Conservation (phyloP, 768 basidiomycete species). For the Suillus bovinus region DNA sequence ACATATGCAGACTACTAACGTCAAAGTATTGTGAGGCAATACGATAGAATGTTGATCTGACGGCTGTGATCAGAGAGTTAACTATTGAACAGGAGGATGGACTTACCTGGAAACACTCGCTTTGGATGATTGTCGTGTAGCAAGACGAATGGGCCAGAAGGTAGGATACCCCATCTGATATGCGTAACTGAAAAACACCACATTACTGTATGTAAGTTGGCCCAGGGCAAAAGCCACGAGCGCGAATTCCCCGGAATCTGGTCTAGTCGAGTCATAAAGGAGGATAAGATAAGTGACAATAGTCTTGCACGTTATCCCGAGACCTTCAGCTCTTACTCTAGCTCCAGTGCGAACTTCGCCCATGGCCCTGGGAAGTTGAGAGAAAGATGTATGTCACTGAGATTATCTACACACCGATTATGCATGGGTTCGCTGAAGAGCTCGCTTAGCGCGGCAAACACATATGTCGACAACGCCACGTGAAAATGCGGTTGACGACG, state of each 20-base stretch:
- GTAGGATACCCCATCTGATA: conserved; percentile 36
- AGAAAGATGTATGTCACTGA: background rate
- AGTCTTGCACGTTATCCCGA: conserved; percentile 75
- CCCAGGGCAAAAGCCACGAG: conserved; percentile 86
- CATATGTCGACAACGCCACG: conserved; percentile 67
- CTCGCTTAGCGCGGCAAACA: conserved; percentile 72
- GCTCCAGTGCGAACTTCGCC: conserved; percentile 63
- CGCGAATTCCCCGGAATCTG: conserved; percentile 44
- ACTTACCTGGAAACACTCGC: conserved; percentile 20
- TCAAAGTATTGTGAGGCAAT: conserved; percentile 41
- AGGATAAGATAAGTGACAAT: conserved; percentile 69
- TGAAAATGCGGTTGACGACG: conserved; percentile 64
- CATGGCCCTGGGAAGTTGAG: conserved; percentile 57
- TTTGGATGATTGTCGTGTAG: conserved; percentile 18
- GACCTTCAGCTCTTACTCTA: conserved; percentile 85
- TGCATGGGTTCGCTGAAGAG: conserved; percentile 83
- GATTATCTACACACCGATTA: conserved; percentile 48
- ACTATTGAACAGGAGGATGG: background rate
- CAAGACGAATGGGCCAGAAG: conserved; percentile 35
- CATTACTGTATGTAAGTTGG: conserved; percentile 71
- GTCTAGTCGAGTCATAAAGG: conserved; percentile 43
- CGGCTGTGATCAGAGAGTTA: background rate
- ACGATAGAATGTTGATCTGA: background rate
- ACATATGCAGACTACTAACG: conserved; percentile 53
- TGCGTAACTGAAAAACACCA: conserved; percentile 59